These are phyloP conservation scores for Calocybe gangraenosa DNA, from an alignment of 768 basidiomycete genomes.

Conservation along the genomic window DNA sequence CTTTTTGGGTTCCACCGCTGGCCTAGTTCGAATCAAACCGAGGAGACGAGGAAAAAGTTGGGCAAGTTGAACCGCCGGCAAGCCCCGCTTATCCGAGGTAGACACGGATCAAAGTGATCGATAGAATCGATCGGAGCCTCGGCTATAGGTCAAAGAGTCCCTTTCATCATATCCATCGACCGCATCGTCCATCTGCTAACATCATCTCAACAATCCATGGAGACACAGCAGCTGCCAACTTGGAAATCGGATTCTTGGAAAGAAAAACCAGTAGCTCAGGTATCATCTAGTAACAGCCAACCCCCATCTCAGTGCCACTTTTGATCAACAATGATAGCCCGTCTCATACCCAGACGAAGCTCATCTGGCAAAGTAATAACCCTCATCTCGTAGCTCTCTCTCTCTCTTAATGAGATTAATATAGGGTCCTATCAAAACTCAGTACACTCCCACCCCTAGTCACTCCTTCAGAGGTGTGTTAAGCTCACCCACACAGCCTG, in stretches of 20 bases:
- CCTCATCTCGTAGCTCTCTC: not conserved
- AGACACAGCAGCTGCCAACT: no score
- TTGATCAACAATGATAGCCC: conserved; percentile 34
- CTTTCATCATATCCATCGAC: no score
- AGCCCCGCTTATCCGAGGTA: not conserved
- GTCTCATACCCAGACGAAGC: conserved; percentile 67
- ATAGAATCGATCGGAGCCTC: no score
- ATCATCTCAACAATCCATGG: no score
- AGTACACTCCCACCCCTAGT: conserved; percentile 83
- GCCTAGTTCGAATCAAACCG: not conserved
- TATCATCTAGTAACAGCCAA: conserved; percentile 20
- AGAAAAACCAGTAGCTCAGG: conserved; percentile 72
- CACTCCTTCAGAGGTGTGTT: conserved; percentile 81
- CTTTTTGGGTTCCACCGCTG: not conserved
- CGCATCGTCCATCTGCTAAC: no score
- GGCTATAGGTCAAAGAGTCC: no score
- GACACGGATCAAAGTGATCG: not conserved
- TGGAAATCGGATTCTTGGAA: conserved; percentile 45
- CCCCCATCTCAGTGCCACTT: not conserved
- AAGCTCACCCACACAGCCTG: not conserved
- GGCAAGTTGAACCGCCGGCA: not conserved
- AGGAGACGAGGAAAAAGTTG: not conserved
- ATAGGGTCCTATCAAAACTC: conserved; percentile 77
- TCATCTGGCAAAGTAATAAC: conserved; percentile 51
- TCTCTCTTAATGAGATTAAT: not conserved